Base-by-base conservation (phyloP, 345 rosid genomes). In the Hevea brasiliensis region DNA sequence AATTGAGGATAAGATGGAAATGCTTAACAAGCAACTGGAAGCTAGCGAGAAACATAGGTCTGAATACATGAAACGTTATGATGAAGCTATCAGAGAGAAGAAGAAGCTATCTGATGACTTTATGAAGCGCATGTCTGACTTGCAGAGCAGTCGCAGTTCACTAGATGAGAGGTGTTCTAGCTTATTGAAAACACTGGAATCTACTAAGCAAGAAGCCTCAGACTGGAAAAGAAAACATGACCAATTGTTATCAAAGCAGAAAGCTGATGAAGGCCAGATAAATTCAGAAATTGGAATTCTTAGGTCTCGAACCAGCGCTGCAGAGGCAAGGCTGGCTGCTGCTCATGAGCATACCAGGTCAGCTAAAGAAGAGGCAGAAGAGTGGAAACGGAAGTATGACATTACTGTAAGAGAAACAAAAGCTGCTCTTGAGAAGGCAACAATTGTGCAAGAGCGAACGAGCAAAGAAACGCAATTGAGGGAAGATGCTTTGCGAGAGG, bases 321-420 rank as follows among this genome's bases (percentile, higher is more conserved):
- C 99, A 65, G 99, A 96, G 78, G 98, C 98, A 67, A 91, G 98
- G 81, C 79, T 96, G 67, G 94, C 92, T 85, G 99, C 99, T 79
- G 93, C 97, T 58, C 86, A 81, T 83, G 99, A 96, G 78, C 96
- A 91, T 74, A 87, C 88, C 48, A 83, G 82, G 72, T 87, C 98
- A 72, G 93, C 97, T 72, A 92, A 91, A 84, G 98, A 90, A 79
- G 98, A 91, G 82, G 93, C 98, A 7, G 86, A 79, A 68, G 98
- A 96, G 66, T 96, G 99, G 99, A 88, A 90, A 79, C 85, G 98
- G 71, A 96, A 93, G 83, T 96, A 87, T 72, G 98, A 89, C 73
- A 81, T 80, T 69, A 95, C 97, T 54, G 89, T 89, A 59, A 87
- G 94, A 83, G 98, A 93, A 71, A 95, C 98, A 55, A 93, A 89